Base-by-base conservation (phyloP, 352 stramenopile genomes). In the Pythium guiyangense region DNA sequence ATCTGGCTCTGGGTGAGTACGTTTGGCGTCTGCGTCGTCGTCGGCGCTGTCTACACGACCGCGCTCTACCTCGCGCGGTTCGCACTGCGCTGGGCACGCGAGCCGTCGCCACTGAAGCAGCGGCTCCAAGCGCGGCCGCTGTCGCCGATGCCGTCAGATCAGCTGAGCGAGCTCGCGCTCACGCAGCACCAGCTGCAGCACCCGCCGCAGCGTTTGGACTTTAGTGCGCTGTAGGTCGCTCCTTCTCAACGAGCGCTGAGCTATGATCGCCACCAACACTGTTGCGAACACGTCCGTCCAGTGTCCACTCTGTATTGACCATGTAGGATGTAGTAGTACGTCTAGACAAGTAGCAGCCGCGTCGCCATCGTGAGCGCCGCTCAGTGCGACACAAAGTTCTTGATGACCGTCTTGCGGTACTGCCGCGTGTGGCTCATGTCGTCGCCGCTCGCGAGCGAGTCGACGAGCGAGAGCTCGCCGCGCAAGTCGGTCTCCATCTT, bases 401-500 rank as follows among this genome's bases (percentile, higher is more conserved):
- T 85, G 54, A 90, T 79, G 39, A 92, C 77, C 6, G 78, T 87
- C 66, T 88, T 88, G 60, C 79, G 75, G 63, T 84, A 85, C 67
- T 87, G 74, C 12, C 70, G 72, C 35, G 70, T 77, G 61, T 69
- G 79, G 60, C 54, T 72, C 62, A 90, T 67, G 44, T 92, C 82
- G 50, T 90, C 79, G 26, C 71, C 76, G 46, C 76, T 74, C 27
- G 68, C 69, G 57, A 87, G 63, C 26, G 80, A 77, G 60, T 92
- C 76, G 31, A 89, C 75, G 54, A 92, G 70, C 34, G 79, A 90
- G 26, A 95, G 66, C 51, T 95, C 86, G 20, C 86, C 86, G 15
- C 86, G 84, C 53, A 95, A 57, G 49, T 93, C 81, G 5, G 73
- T 88, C 66, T 93, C 84, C 84, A 94, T 94, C 64, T 90, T 92